Conservation (phyloP, 2,329 filamentous ascomycete genomes). For the Pestalotiopsis sp. region DNA sequence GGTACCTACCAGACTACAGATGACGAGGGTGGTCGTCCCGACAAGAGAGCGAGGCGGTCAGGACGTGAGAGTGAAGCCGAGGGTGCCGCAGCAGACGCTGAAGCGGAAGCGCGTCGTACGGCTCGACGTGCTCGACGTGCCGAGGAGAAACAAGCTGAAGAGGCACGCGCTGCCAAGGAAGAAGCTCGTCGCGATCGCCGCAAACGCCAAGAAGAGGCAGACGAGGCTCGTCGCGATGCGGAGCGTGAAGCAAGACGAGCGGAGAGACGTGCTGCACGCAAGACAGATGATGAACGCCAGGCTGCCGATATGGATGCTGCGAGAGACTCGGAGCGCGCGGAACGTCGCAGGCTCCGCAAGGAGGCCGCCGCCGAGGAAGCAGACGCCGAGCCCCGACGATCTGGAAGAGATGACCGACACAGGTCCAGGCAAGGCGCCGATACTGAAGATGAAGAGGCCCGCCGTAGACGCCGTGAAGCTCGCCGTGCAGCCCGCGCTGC, state of each 20-base stretch:
- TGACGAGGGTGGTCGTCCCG: conserved; percentile 45
- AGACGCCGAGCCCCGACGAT: conserved; percentile 42
- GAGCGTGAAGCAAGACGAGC: conserved; percentile 62
- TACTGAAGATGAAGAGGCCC: conserved; percentile 54
- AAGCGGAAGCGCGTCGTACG: conserved; percentile 63
- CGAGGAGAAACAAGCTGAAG: conserved; percentile 62
- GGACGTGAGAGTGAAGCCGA: conserved; percentile 51
- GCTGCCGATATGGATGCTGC: conserved; percentile 46
- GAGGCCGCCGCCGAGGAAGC: conserved; percentile 49
- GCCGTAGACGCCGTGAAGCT: conserved; percentile 56
- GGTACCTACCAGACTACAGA: conserved; percentile 53
- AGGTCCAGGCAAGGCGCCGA: conserved; percentile 46
- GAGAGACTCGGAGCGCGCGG: conserved; percentile 42
- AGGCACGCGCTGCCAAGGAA: conserved; percentile 59
- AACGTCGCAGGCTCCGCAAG: conserved; percentile 40
- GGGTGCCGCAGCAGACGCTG: conserved; percentile 51
- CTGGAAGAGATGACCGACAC: conserved; percentile 47
- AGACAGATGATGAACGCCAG: conserved; percentile 53
- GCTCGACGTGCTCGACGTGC: conserved; percentile 63
- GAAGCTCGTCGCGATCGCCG: conserved; percentile 59
- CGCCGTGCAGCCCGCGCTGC: conserved; percentile 45
- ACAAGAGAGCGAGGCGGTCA: conserved; percentile 37
- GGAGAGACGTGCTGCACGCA: conserved; percentile 52
- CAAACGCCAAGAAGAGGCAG: conserved; percentile 58
- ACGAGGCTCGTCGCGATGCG: conserved; percentile 54